phyloP scores from a whole-genome alignment of 495 filamentous ascomycete genomes.

The Penicillium atrosanguineum region DNA sequence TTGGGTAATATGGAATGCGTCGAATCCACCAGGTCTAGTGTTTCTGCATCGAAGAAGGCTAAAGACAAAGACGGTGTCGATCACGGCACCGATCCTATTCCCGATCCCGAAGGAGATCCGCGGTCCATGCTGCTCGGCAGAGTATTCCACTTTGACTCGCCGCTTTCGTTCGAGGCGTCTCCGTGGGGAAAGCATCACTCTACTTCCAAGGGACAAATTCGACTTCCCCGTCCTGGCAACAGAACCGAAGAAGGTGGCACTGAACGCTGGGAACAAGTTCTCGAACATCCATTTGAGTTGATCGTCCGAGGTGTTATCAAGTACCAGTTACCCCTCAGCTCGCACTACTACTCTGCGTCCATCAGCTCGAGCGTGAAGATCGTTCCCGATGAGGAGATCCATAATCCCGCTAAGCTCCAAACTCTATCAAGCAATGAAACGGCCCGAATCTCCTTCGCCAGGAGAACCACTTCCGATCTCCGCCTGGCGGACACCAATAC shows the following conservation, averaged over 20 bases:
- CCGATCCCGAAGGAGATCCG: slow-evolving; percentile 60
- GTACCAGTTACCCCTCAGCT: slow-evolving; percentile 83
- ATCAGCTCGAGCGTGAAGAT: slow-evolving; percentile 53
- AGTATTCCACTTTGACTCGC: slow-evolving; percentile 81
- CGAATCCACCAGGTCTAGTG: slow-evolving; percentile 10
- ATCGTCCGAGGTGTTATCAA: slow-evolving; percentile 86
- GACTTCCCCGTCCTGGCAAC: slow-evolving; percentile 80
- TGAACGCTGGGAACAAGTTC: slow-evolving; percentile 86
- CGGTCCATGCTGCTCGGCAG: slow-evolving; percentile 88
- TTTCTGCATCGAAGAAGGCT: slow-evolving; percentile 3
- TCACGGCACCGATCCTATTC: slow-evolving; percentile 70
- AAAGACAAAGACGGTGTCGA: slow-evolving; percentile 50
- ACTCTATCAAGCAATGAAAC: slow-evolving; percentile 29
- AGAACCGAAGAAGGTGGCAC: slow-evolving; percentile 81
- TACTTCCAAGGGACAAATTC: slow-evolving; percentile 75
- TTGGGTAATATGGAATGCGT: slow-evolving; percentile 24
- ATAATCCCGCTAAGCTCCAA: slow-evolving; percentile 18
- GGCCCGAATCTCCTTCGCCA: slow-evolving; percentile 17
- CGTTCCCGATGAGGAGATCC: slow-evolving; percentile 43
- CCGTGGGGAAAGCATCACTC: slow-evolving; percentile 68
- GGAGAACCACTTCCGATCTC: not conserved
- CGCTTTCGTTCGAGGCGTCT: slow-evolving; percentile 82
- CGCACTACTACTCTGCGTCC: slow-evolving; percentile 54
- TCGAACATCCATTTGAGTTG: slow-evolving; percentile 87
- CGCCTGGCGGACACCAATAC: slow-evolving; percentile 11